Percentiles rank a stretch among this genome's conserved stretches.
Conservation (phyloP, 1,139 yeast species). For the Hemisphaericaspora xylofermentans region DNA sequence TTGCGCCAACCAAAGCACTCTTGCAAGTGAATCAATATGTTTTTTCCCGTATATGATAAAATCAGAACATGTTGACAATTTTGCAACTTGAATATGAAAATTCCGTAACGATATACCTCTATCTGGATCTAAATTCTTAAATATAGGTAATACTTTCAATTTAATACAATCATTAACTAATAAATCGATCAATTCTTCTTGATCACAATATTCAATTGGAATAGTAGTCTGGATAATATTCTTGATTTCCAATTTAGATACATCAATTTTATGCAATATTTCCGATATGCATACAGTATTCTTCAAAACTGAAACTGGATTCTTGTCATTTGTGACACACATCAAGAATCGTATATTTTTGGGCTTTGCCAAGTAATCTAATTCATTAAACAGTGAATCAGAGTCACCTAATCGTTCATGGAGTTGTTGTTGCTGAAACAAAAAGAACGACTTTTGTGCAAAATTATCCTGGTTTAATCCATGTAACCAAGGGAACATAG, state of each 20-base stretch:
- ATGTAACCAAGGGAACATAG: constrained; percentile 90
- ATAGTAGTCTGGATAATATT: constrained; percentile 13
- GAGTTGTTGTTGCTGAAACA: constrained; percentile 26
- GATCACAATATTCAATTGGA: constrained; percentile 1
- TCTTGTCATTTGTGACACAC: constrained; percentile 39
- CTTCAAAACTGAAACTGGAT: constrained; percentile 35
- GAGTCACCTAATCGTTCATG: constrained; percentile 5
- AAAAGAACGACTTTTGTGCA: constrained; percentile 48
- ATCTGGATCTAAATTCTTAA: constrained; percentile 60
- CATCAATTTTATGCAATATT: constrained; percentile 51
- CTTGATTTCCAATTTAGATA: constrained; percentile 35
- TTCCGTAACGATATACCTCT: constrained; percentile 71
- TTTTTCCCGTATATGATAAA: constrained; percentile 57
- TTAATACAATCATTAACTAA: constrained; percentile 44
- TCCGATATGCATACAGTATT: constrained; percentile 66
- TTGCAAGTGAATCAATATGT: constrained; percentile 41
- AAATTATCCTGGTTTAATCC: constrained; percentile 58
- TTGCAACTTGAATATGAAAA: constrained; percentile 75
- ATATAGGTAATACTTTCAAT: constrained; percentile 50
- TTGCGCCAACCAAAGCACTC: constrained; percentile 59
- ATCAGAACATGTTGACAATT: constrained; percentile 67
- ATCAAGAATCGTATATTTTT: constrained; percentile 43
- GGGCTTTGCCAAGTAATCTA: constrained; percentile 16
- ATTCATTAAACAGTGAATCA: background rate
- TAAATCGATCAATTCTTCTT: constrained; percentile 14